A percentile compares a stretch with the other conserved stretches of the same genome.
Conservation (phyloP, 805 yeast genomes). For the Barnettozyma vustinii region DNA sequence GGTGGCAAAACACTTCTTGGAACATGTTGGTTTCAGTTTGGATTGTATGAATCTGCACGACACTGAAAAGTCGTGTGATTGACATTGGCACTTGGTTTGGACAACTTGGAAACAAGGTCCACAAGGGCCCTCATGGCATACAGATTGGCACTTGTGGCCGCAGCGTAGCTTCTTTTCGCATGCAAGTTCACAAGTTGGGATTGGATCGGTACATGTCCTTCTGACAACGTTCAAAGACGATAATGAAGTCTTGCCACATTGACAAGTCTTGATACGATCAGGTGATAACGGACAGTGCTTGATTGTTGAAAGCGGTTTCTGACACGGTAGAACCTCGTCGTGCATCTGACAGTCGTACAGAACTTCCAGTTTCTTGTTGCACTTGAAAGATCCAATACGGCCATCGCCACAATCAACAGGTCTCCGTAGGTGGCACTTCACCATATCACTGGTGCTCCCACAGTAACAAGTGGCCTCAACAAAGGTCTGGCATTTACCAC, state of each 20-base stretch:
- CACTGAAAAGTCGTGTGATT: conserved; percentile 46
- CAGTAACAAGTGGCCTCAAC: conserved; percentile 64
- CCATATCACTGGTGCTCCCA: conserved; percentile 45
- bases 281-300: conserved; percentile 63
- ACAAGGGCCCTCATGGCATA: conserved; percentile 78
- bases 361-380: conserved; percentile 39
- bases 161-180: conserved; percentile 66
- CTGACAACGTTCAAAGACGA: conserved; percentile 37
- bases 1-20: conserved; percentile 64
- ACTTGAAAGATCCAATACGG: conserved; percentile 51
- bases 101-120: conserved; percentile 55
- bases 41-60: conserved; percentile 56
- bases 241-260: conserved; percentile 67
- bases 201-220: conserved; percentile 62
- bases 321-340: conserved; percentile 50
- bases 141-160: conserved; percentile 69
- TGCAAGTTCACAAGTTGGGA: conserved; percentile 63
- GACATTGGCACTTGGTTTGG: conserved; percentile 58
- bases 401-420: conserved; percentile 31
- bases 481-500: conserved; percentile 62
- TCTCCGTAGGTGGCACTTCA: conserved; percentile 40
- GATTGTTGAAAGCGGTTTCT: conserved; percentile 25
- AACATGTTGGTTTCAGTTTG: conserved; percentile 56
- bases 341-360: conserved; percentile 57
- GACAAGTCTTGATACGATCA: conserved; percentile 53